phyloP scores from a whole-genome alignment of 1,139 yeast species.

The Geotrichum europaeum region DNA sequence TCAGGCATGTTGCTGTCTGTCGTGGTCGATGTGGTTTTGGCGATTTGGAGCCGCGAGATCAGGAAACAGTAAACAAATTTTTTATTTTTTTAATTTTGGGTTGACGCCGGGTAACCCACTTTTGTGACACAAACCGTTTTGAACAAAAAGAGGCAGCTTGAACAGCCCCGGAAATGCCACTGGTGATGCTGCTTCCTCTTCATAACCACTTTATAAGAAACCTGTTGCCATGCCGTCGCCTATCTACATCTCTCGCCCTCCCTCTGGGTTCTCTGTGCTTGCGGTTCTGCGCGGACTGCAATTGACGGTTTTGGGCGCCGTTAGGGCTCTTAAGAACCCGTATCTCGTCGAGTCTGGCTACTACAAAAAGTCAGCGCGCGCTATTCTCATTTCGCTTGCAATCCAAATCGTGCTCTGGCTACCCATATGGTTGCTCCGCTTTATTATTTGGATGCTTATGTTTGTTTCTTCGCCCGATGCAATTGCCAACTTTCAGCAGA shows the following conservation, averaged over 20 bases:
- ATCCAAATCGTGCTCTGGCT: slow-evolving; percentile 38
- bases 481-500: slow-evolving; percentile 16
- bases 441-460: slow-evolving; percentile 20
- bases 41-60: neutral
- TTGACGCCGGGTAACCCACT: neutral
- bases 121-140: neutral
- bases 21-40: neutral
- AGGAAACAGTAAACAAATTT: neutral
- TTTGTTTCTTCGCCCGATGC: slow-evolving; percentile 6
- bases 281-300: slow-evolving; percentile 52
- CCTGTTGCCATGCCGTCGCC: slow-evolving; percentile 42
- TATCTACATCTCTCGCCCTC: slow-evolving; percentile 44
- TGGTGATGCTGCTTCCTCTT: neutral
- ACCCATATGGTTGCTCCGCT: slow-evolving; percentile 31
- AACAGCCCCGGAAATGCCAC: neutral
- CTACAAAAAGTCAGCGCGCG: slow-evolving; percentile 36
- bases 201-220: neutral
- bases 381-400: slow-evolving; percentile 36
- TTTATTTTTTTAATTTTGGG: neutral
- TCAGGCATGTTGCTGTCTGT: neutral
- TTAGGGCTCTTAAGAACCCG: slow-evolving; percentile 46
- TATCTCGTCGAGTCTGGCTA: slow-evolving; percentile 34
- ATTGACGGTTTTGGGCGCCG: slow-evolving; percentile 46
- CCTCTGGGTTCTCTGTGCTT: slow-evolving; percentile 44
- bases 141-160: neutral